phyloP scores from a whole-genome alignment of 108 stramenopile genomes.

The Cylindrotheca closterium region DNA sequence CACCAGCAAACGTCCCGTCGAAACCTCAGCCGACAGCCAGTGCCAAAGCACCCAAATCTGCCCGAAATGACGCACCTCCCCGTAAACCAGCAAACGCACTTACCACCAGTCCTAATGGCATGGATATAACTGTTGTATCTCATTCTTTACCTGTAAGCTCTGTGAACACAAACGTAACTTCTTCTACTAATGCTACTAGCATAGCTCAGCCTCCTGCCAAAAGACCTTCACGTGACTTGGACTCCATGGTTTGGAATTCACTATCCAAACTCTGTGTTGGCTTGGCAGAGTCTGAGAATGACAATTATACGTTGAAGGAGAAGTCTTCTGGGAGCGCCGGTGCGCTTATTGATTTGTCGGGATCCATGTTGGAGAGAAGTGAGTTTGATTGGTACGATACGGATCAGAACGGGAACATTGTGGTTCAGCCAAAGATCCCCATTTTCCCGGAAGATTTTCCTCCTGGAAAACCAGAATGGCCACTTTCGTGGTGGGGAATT shows the following conservation, averaged over 20 bases:
- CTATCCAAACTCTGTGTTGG: constrained; percentile 10
- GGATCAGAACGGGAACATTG: constrained; percentile 45
- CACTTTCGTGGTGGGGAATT: constrained; percentile 69
- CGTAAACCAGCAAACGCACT: no score
- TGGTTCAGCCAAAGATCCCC: constrained; percentile 42
- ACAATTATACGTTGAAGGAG: background rate
- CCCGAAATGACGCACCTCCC: no score
- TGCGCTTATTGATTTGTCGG: constrained; percentile 8
- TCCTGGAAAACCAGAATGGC: constrained; percentile 34
- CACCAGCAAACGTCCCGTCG: no score
- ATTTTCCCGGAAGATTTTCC: constrained; percentile 70
- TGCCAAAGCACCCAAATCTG: no score
- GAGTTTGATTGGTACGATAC: constrained; percentile 52
- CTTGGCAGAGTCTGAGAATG: background rate
- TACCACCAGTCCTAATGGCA: no score
- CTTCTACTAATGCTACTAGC: no score
- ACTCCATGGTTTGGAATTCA: constrained; percentile 10
- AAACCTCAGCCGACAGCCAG: no score
- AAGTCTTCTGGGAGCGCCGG: background rate
- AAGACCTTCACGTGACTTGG: background rate
- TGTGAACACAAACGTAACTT: no score
- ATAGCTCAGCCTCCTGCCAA: no score
- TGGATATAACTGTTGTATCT: no score
- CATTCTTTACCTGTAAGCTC: no score
- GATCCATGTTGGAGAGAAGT: constrained; percentile 4